Evolutionary conservation across 805 yeast genomes (phyloP).

Genomic region (Saccharomycopsis sp.): DNA sequence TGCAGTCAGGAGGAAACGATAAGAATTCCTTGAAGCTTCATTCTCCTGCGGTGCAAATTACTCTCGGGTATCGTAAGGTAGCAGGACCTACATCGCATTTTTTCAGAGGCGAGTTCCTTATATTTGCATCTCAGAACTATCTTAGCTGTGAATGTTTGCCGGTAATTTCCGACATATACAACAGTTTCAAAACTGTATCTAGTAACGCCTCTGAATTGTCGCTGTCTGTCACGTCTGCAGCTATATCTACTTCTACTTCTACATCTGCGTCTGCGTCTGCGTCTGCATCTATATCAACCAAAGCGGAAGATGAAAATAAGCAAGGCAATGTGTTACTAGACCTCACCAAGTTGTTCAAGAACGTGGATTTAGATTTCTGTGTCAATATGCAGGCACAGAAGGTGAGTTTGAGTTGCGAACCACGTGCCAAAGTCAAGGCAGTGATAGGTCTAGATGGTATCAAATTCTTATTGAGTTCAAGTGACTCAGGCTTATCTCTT

Average conservation of each 20-base stretch:
- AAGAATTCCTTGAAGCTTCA: slow-evolving; percentile 47
- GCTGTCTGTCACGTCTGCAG: slow-evolving; percentile 1
- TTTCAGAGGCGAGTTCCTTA: slow-evolving; percentile 46
- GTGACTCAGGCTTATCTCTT: slow-evolving; percentile 27
- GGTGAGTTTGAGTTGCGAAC: slow-evolving; percentile 80
- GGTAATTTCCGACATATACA: slow-evolving; percentile 52
- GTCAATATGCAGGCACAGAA: slow-evolving; percentile 67
- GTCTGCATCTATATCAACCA: too few species aligned
- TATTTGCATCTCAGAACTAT: slow-evolving; percentile 66
- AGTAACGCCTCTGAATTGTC: slow-evolving; percentile 4
- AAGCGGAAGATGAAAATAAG: too few species aligned
- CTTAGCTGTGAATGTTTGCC: slow-evolving; percentile 75
- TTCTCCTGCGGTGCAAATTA: slow-evolving; percentile 67
- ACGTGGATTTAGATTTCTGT: slow-evolving; percentile 56
- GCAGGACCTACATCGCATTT: slow-evolving; percentile 36
- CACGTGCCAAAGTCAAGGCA: slow-evolving; percentile 89
- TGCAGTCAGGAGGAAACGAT: slow-evolving; percentile 27
- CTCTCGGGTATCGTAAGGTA: slow-evolving; percentile 45
- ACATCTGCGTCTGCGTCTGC: too few species aligned
- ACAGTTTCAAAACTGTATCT: slow-evolving; percentile 31
- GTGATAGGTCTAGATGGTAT: slow-evolving; percentile 67
- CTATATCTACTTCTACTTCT: too few species aligned
- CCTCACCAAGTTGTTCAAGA: slow-evolving; percentile 41
- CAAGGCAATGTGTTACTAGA: slow-evolving; percentile 25
- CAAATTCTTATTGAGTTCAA: slow-evolving; percentile 50